Conservation (phyloP, 225 moss, liverwort and hornwort species). For the Antitrichia curtipendula region DNA sequence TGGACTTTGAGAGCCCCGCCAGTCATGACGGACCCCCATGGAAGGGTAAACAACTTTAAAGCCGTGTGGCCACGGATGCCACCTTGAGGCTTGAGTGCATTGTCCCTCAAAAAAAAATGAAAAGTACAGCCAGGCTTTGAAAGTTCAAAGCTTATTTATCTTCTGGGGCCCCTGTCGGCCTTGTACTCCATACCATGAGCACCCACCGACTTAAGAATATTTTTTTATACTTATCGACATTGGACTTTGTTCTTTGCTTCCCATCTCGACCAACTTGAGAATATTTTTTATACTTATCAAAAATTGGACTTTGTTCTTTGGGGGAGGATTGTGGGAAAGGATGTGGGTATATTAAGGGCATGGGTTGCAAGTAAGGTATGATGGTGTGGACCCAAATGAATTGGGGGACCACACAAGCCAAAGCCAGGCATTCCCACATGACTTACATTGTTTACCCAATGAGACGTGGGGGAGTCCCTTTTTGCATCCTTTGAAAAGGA, state of each 20-base stretch:
- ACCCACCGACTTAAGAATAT: neutral
- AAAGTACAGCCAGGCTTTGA: too few species aligned
- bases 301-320: neutral
- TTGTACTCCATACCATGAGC: too few species aligned
- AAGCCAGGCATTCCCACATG: neutral
- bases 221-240: neutral
- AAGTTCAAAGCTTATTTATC: neutral
- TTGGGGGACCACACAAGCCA: neutral
- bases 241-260: neutral
- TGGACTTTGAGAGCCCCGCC: neutral
- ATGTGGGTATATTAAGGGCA: neutral
- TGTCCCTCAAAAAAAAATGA: too few species aligned
- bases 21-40: neutral
- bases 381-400: neutral
- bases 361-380: neutral
- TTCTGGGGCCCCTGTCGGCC: neutral
- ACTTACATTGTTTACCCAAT: neutral
- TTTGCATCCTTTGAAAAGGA: neutral
- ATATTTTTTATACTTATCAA: neutral
- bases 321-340: neutral
- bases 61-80: neutral
- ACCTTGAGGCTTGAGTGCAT: neutral
- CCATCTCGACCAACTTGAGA: neutral
- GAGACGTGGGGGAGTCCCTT: rapidly evolving
- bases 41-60: neutral